phyloP scores from a whole-genome alignment of 2,329 filamentous ascomycete species.

The Dendryphion nanum region DNA sequence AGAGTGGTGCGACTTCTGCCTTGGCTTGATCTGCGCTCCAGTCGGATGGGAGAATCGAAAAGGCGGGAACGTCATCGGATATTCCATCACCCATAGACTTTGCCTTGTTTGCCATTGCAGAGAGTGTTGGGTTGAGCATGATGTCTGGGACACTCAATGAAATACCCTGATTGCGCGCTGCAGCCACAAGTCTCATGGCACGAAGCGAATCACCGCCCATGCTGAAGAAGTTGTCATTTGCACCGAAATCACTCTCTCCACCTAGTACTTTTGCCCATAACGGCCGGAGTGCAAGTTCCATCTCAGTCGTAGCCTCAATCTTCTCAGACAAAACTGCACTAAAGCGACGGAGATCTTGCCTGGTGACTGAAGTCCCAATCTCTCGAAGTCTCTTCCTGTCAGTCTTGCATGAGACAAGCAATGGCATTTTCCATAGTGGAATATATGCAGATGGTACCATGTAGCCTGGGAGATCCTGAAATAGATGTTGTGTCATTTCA shows the following conservation, averaged over 20 bases:
- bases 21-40: conserved; percentile 33
- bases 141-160: conserved; percentile 56
- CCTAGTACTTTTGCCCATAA: conserved; percentile 35
- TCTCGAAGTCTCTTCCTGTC: conserved; percentile 36
- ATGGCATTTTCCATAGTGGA: conserved; percentile 35
- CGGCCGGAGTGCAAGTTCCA: conserved; percentile 25
- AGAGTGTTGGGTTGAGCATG: conserved; percentile 48
- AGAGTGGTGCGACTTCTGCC: conserved; percentile 38
- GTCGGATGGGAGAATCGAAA: conserved; percentile 29
- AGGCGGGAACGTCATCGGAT: conserved; percentile 24
- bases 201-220: conserved; percentile 52
- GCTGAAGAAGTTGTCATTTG: conserved; percentile 44
- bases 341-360: conserved; percentile 33
- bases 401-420: conserved; percentile 36
- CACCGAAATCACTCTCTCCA: conserved; percentile 30
- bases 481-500: conserved; percentile 29
- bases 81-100: conserved; percentile 18
- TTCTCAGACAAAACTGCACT: conserved; percentile 42
- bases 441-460: conserved; percentile 39
- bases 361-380: conserved; percentile 29
- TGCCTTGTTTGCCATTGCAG: conserved; percentile 46
- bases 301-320: conserved; percentile 34
- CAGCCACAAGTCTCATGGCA: conserved; percentile 57
- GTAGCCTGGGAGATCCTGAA: conserved; percentile 29
- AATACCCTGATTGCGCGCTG: conserved; percentile 50